phyloP scores from a whole-genome alignment of 306 rosid species.

The Vicia faba region DNA sequence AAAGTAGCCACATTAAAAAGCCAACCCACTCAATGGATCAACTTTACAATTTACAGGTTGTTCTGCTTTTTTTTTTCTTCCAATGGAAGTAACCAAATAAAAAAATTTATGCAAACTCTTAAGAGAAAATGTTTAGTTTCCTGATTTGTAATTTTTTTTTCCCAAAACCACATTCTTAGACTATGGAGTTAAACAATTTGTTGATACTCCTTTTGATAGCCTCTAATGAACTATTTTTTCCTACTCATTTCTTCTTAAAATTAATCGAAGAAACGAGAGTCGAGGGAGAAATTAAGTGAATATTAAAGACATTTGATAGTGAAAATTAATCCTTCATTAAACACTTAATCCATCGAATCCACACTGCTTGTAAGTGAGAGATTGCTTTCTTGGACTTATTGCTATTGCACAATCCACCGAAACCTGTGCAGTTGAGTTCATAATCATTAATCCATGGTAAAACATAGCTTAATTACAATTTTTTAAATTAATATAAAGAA shows the following conservation, averaged over 20 bases:
- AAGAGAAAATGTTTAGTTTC: neutral
- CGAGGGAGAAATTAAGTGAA: slow-evolving; percentile 12
- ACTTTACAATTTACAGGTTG: slow-evolving; percentile 43
- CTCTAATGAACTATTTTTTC: slow-evolving; percentile 17
- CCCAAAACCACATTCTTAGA: slow-evolving; percentile 32
- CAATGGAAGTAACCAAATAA: slow-evolving; percentile 41
- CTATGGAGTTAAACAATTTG: slow-evolving; percentile 36
- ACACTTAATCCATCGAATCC: slow-evolving; percentile 93
- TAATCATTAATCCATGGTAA: slow-evolving; percentile 19
- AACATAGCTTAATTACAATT: slow-evolving; percentile 5
- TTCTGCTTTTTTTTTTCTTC: slow-evolving; percentile 35
- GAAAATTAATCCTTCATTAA: slow-evolving; percentile 32
- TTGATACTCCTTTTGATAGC: slow-evolving; percentile 18
- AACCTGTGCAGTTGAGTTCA: slow-evolving; percentile 59
- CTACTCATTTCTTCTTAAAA: slow-evolving; percentile 30
- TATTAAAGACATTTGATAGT: slow-evolving; percentile 30
- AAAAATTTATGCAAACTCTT: slow-evolving; percentile 32
- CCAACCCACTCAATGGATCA: slow-evolving; percentile 32
- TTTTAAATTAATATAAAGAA: neutral
- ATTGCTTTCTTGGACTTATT: slow-evolving; percentile 94
- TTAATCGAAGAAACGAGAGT: slow-evolving; percentile 44
- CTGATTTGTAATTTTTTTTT: slow-evolving; percentile 9
- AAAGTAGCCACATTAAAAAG: slow-evolving; percentile 9
- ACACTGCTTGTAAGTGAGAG: slow-evolving; percentile 86
- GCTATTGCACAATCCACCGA: slow-evolving; percentile 94